Conservation (phyloP, 2,329 filamentous ascomycete genomes). For the Paramyrothecium sp. region DNA sequence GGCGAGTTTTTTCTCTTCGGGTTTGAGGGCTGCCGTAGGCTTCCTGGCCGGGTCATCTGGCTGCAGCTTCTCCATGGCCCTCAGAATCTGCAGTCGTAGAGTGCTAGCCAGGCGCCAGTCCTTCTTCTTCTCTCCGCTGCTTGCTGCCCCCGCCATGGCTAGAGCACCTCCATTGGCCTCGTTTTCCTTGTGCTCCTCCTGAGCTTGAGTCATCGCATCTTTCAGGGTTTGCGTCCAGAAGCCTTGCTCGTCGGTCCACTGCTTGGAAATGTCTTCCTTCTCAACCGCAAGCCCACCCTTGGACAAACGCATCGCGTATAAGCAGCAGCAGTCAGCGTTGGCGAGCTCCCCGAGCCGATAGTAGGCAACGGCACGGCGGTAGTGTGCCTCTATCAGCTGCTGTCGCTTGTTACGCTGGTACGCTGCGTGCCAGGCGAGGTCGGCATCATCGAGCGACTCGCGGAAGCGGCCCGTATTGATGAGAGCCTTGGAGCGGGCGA, state of each 20-base stretch:
- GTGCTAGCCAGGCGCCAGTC: constrained; percentile 40
- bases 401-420: constrained; percentile 69
- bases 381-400: constrained; percentile 76
- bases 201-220: constrained; percentile 24
- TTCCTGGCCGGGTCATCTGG: constrained; percentile 44
- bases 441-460: constrained; percentile 68
- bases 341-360: constrained; percentile 69
- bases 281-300: constrained; percentile 28
- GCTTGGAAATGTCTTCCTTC: constrained; percentile 25
- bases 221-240: constrained; percentile 41
- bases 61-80: constrained; percentile 40
- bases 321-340: constrained; percentile 71
- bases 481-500: constrained; percentile 78
- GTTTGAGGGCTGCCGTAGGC: constrained; percentile 33
- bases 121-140: constrained; percentile 10
- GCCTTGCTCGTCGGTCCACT: constrained; percentile 41
- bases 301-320: constrained; percentile 47
- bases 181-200: constrained; percentile 28
- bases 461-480: constrained; percentile 60
- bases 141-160: constrained; percentile 1
- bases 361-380: constrained; percentile 74
- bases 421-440: constrained; percentile 62
- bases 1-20: constrained; percentile 27
- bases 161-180: constrained; percentile 1
- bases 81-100: constrained; percentile 47